Evolutionary conservation across 225 moss, liverwort and hornwort species (phyloP).

Genomic region (Ulota crispa): DNA sequence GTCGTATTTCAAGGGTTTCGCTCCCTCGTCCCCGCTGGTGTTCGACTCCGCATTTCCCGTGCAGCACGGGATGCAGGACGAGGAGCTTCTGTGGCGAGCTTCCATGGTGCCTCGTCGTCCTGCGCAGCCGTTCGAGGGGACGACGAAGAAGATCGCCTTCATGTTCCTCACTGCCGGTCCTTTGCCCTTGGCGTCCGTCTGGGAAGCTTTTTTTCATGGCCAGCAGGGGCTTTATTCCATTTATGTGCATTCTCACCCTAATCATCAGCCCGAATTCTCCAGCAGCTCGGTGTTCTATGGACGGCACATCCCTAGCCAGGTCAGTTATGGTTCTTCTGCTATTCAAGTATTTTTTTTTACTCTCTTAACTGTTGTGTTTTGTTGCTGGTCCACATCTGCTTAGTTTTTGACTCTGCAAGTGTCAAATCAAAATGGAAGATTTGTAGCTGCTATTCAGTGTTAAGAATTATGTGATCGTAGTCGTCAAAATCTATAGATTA

Average conservation of each 20-base stretch:
- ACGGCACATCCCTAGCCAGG: constrained; percentile 83
- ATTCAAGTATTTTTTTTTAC: not conserved
- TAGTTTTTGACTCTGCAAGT: too few relatives aligned
- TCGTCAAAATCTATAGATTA: not conserved
- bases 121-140: constrained; percentile 37
- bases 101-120: constrained; percentile 66
- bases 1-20: constrained; percentile 36
- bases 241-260: constrained; percentile 73
- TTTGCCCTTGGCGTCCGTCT: constrained; percentile 65
- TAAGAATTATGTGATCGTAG: not conserved
- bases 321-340: constrained; percentile 7
- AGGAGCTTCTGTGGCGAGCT: constrained; percentile 90
- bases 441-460: too few relatives aligned
- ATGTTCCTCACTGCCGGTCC: constrained; percentile 83
- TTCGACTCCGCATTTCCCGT: constrained; percentile 54
- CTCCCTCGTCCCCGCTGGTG: constrained; percentile 33
- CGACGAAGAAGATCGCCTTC: constrained; percentile 63
- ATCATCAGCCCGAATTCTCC: constrained; percentile 52
- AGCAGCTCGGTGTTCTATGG: constrained; percentile 65
- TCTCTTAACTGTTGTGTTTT: too few relatives aligned
- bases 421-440: too few relatives aligned
- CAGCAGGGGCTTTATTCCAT: constrained; percentile 56
- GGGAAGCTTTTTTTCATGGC: constrained; percentile 75
- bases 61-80: constrained; percentile 70
- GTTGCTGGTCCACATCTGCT: too few relatives aligned